A percentile compares a stretch with the other conserved stretches of the same genome.
These are phyloP conservation scores for Phytophthora kernoviae DNA, from an alignment of 352 stramenopile species.

Conservation along the genomic window DNA sequence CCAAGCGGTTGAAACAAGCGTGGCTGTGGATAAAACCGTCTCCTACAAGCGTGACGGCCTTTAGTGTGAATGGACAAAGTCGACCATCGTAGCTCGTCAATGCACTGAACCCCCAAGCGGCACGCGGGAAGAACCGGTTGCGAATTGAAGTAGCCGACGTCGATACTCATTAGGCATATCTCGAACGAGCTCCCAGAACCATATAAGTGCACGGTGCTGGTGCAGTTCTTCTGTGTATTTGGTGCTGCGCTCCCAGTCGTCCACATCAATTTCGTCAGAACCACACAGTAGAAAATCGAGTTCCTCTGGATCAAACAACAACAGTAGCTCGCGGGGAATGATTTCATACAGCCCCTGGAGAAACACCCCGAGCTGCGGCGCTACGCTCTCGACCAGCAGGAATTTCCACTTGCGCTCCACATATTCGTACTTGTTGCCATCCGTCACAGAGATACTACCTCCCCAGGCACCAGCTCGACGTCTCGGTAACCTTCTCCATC, in stretches of 20 bases:
- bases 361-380: constrained; percentile 76
- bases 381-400: constrained; percentile 88
- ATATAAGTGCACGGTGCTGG: constrained; percentile 24
- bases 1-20: constrained; percentile 86
- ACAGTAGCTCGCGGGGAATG: constrained; percentile 89
- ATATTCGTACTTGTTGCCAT: constrained; percentile 92
- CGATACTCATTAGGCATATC: constrained; percentile 55
- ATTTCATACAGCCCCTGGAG: constrained; percentile 95
- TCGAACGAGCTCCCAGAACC: constrained; percentile 77
- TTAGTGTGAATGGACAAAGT: constrained; percentile 55
- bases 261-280: constrained; percentile 92
- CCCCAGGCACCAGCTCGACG: constrained; percentile 41
- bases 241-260: constrained; percentile 92
- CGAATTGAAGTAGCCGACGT: constrained; percentile 55
- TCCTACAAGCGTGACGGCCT: constrained; percentile 35
- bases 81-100: constrained; percentile 60
- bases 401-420: constrained; percentile 91
- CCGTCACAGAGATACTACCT: constrained; percentile 78
- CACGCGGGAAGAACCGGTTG: constrained; percentile 59
- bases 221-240: constrained; percentile 38
- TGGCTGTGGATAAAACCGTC: constrained; percentile 56
- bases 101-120: constrained; percentile 48
- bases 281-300: constrained; percentile 95
- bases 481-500: constrained; percentile 18
- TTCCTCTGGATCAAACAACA: constrained; percentile 96